Evolutionary conservation across 2,329 filamentous ascomycete species (phyloP), one percentile per base, ranked within the genome.

Genomic region (Epichloe gansuensis): DNA sequence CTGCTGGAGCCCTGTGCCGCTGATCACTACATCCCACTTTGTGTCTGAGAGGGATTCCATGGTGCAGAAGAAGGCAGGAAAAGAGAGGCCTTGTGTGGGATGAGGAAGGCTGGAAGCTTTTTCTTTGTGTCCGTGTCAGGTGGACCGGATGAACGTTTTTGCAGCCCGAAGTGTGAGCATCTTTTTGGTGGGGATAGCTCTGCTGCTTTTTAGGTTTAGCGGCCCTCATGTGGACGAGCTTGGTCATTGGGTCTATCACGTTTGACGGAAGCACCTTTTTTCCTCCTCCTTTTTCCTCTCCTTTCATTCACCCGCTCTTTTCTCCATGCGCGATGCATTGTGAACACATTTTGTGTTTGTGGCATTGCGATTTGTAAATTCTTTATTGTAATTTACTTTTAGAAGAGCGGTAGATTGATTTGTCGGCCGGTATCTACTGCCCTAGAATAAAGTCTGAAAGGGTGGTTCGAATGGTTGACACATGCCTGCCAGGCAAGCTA

Each of bases 371-470:
- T 63, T 68, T 38, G 38, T 53, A 49, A 46, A 53, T 55, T 53
- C 51, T 51, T 51, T 48, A 54, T 67, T 68, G 69, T 68, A 52
- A 45, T 54, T 50, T 51, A 42, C 48, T 21, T 59, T 60, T 56
- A 67, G 71, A 71, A 74, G 78, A 75, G 82, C 78, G 82, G 77
- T 67, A 86, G 81, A 86, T 71, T 60, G 69, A 80, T 61, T 61
- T 64, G 68, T 80, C 84, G 76, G 81, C 83, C 83, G 83, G 85
- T 89, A 89, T 89, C 85, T 89, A 83, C 85, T 87, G 82, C 85
- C 83, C 83, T 86, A 78, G 85, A 89, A 80, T 83, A 70, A 71
- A 70, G 67, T 75, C 75, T 88, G 85, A 88, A 80, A 81, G 82
- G 82, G 85, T 82, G 76, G 85, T 85, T 89, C 85, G 85, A 87